A percentile compares a stretch with the other conserved stretches of the same genome.
phyloP scores from a whole-genome alignment of 2,329 filamentous ascomycete genomes.

The Penicillium sp. region DNA sequence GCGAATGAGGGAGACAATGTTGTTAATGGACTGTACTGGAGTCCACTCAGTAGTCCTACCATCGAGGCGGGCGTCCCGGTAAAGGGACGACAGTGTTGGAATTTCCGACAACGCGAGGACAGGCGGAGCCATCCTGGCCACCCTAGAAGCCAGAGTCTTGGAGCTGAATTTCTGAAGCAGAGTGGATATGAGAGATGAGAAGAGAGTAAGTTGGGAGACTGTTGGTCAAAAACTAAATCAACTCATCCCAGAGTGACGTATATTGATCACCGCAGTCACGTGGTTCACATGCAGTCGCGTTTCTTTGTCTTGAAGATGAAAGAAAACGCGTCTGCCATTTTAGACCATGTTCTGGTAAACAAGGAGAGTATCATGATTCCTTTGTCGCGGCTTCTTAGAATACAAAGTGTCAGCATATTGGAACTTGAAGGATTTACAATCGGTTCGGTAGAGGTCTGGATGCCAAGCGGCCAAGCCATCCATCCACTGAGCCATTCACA shows the following conservation, averaged over 20 bases:
- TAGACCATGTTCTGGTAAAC: background rate
- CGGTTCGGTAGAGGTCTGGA: background rate
- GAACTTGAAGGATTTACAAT: too few species aligned
- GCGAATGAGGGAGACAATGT: constrained; percentile 65
- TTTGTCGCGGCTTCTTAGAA: background rate
- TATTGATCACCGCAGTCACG: background rate
- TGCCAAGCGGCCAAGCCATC: background rate
- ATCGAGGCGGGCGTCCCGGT: constrained; percentile 58
- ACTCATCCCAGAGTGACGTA: background rate
- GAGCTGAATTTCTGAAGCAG: background rate
- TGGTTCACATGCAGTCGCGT: background rate
- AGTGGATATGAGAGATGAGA: background rate
- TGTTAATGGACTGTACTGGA: constrained; percentile 54
- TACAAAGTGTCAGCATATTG: too few species aligned
- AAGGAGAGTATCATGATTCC: background rate
- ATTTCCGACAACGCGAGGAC: constrained; percentile 38
- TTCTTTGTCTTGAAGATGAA: background rate
- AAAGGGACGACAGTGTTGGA: constrained; percentile 59
- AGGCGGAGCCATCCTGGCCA: constrained; percentile 21
- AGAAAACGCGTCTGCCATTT: background rate
- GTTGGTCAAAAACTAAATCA: background rate
- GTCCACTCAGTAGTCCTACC: constrained; percentile 32
- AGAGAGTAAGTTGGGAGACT: background rate
- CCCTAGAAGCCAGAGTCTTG: background rate
- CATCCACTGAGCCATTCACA: background rate